Evolutionary conservation across 169 alveolate genomes (phyloP).

Genomic region (Eimeria maxima): DNA sequence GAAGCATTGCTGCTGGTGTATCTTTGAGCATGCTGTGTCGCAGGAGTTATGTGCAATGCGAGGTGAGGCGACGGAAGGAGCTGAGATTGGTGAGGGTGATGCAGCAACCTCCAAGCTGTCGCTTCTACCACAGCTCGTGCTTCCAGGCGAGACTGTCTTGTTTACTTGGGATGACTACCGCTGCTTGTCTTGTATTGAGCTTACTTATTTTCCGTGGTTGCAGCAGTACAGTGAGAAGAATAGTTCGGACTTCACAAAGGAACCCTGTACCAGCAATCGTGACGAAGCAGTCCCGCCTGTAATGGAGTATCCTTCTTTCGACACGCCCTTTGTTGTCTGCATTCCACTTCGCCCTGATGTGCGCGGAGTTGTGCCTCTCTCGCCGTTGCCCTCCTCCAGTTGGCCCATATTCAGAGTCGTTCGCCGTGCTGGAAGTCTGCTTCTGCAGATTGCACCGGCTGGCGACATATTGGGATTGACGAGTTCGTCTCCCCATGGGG

Average conservation of each 20-base stretch:
- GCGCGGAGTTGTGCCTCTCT: constrained; percentile 46
- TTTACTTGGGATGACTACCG: constrained; percentile 81
- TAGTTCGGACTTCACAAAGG: not conserved
- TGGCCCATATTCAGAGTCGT: constrained; percentile 50
- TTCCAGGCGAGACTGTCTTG: constrained; percentile 77
- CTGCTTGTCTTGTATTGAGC: constrained; percentile 61
- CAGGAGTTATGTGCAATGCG: constrained; percentile 31
- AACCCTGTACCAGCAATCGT: not conserved
- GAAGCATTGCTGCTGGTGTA: constrained; percentile 42
- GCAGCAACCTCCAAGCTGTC: constrained; percentile 12
- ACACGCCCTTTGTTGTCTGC: constrained; percentile 50
- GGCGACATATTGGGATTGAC: constrained; percentile 18
- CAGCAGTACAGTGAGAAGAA: not conserved
- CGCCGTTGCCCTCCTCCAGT: constrained; percentile 31
- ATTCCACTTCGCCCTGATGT: constrained; percentile 48
- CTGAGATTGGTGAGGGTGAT: constrained; percentile 33
- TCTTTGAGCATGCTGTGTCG: constrained; percentile 35
- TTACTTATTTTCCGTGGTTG: constrained; percentile 61
- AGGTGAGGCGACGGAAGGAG: not conserved
- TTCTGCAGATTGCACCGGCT: constrained; percentile 55
- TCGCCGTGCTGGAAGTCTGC: constrained; percentile 55
- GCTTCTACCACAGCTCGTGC: constrained; percentile 75
- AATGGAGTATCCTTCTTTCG: not conserved
- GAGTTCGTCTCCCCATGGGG: not conserved
- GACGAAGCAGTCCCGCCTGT: not conserved